Percentiles rank a stretch among this genome's conserved stretches.
These are phyloP conservation scores for Lecanosticta acicola DNA, from an alignment of 2,329 filamentous ascomycete genomes.

Conservation along the genomic window DNA sequence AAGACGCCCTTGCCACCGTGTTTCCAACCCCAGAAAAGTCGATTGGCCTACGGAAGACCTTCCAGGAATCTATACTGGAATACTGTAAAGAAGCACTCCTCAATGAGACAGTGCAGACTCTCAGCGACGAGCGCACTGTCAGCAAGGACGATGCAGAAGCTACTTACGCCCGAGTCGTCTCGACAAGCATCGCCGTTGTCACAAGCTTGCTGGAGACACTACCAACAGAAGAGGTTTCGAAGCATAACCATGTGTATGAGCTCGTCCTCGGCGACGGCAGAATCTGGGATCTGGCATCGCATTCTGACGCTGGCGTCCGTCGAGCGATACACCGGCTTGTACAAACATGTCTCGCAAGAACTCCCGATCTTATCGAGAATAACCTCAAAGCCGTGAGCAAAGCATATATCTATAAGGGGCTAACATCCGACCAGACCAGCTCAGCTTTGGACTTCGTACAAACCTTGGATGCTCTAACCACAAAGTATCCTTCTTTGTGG, in stretches of 20 bases:
- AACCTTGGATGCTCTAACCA: constrained; percentile 62
- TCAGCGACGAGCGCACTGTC: constrained; percentile 84
- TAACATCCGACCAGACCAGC: constrained; percentile 66
- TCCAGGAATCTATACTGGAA: constrained; percentile 72
- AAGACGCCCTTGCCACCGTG: constrained; percentile 68
- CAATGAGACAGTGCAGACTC: constrained; percentile 69
- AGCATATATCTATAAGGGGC: constrained; percentile 66
- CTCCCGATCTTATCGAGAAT: constrained; percentile 35
- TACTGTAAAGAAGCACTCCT: constrained; percentile 73
- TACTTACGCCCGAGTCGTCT: constrained; percentile 77
- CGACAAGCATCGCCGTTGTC: constrained; percentile 52
- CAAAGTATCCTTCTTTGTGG: constrained; percentile 65
- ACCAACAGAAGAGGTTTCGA: constrained; percentile 50
- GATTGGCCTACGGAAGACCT: constrained; percentile 69
- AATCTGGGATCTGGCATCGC: constrained; percentile 55
- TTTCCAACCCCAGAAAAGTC: constrained; percentile 77
- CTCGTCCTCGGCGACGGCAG: constrained; percentile 58
- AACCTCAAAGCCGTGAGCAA: constrained; percentile 55
- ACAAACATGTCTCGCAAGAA: constrained; percentile 45
- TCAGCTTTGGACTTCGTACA: constrained; percentile 68
- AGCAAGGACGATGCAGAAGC: constrained; percentile 77
- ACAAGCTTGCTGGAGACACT: constrained; percentile 48
- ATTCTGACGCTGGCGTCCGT: constrained; percentile 54
- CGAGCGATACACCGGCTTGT: constrained; percentile 54
- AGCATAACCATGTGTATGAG: constrained; percentile 58